Base-by-base conservation (phyloP, 2,329 filamentous ascomycete genomes). In the Cephalotrichum gorgonifer region DNA sequence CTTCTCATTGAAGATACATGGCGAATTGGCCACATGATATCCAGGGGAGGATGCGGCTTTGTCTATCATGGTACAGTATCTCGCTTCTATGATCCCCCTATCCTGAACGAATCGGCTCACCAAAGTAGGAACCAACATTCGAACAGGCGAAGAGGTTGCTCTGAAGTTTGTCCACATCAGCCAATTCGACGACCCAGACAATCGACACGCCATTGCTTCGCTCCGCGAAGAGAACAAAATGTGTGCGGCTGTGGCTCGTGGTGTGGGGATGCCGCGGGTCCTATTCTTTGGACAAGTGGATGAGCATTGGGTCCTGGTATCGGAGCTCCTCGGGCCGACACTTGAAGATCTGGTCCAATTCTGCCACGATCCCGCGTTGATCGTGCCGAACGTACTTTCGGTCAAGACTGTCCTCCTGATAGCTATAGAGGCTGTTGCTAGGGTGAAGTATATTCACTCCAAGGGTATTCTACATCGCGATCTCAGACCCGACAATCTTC, bases 321-420 rank as follows among this genome's bases (percentile, higher is more conserved):
- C 49, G 28, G 57, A 61, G 11, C 49, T 59, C 41, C 56, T 62
- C 51, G 83, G 83, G 50, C 82, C 83, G 43, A 81, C 77, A 54
- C 72, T 86, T 62, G 81, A 86, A 66, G 82, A 85, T 60, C 71
- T 87, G 22, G 85, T 58, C 50, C 51, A 55, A 41, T 55, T 50
- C 43, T 59, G 55, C 49, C n/a, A n/a, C n/a, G n/a, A n/a, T n/a
- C n/a, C n/a, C n/a, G n/a, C n/a, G n/a, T n/a, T n/a, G n/a, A n/a
- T n/a, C n/a, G n/a, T 46, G 44, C 45, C 48, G 49, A 9, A 23
- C 30, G 3, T 55, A n/a, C n/a, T 59, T 33, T 58, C 55, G 3
- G 54, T 58, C 42, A 59, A 59, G 52, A 59, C 56, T 7, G 48
- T 55, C 25, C 43, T 44, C 26, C 43, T 44, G 12, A 30, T 44